Percentiles rank a stretch among this genome's conserved stretches.
Conservation (phyloP, 495 filamentous ascomycete genomes). For the Daldinia vernicosa region DNA sequence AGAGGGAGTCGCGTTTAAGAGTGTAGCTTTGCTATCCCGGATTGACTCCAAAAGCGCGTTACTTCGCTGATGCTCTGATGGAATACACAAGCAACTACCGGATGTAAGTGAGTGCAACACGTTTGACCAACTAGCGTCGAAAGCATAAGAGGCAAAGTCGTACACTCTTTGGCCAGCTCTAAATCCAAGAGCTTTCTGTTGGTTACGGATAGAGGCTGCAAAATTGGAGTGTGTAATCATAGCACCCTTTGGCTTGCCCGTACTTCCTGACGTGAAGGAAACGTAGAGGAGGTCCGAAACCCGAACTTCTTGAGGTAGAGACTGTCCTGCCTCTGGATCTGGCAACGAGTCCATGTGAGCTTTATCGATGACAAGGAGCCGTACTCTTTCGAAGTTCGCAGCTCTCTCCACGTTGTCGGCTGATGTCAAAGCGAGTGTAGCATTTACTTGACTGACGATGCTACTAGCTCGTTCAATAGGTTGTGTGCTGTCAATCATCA, state of each 20-base stretch:
- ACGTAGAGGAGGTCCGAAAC: background rate
- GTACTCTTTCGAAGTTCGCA: background rate
- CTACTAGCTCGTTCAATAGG: background rate
- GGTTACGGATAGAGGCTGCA: background rate
- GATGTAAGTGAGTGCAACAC: background rate
- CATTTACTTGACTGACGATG: background rate
- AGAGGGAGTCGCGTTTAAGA: background rate
- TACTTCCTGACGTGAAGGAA: background rate
- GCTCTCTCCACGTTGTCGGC: background rate
- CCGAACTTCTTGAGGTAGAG: background rate
- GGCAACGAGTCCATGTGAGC: background rate
- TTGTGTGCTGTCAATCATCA: background rate
- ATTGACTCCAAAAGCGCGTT: background rate
- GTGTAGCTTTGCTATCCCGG: background rate
- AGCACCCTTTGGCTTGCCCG: background rate
- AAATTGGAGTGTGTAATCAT: background rate
- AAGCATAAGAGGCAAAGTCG: background rate
- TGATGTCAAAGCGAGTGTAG: background rate
- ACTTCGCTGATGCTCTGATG: background rate
- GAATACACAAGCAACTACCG: background rate
- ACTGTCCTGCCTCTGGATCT: background rate
- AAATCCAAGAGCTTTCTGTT: background rate
- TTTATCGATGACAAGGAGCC: background rate
- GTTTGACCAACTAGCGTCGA: background rate
- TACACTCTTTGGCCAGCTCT: background rate